Conservation (phyloP, 2,329 filamentous ascomycete genomes). For the Chrysoporthe puriensis region DNA sequence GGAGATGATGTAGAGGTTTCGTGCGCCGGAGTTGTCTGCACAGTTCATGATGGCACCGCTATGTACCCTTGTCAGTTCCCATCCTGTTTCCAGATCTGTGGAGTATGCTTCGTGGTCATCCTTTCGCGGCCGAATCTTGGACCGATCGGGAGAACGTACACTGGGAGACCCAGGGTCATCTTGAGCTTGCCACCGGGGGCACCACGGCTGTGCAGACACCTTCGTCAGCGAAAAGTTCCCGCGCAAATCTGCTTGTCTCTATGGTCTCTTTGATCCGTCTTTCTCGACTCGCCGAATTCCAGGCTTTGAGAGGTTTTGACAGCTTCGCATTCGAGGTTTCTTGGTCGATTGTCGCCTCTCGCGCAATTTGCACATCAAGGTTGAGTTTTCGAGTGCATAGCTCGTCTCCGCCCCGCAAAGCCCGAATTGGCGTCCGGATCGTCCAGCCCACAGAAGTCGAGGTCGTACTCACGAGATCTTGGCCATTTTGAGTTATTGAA, state of each 20-base stretch:
- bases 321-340: not conserved
- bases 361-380: constrained; percentile 11
- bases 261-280: constrained; percentile 1
- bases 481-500: constrained; percentile 30
- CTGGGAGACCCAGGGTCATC: constrained; percentile 99
- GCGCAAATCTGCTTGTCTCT: not conserved
- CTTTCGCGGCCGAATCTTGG: constrained; percentile 20
- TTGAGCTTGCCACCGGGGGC: constrained; percentile 99
- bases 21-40: constrained; percentile 98
- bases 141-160: constrained; percentile 68
- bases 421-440: constrained; percentile 20
- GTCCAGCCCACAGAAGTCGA: not conserved
- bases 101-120: constrained; percentile 18
- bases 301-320: constrained; percentile 18
- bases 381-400: constrained; percentile 6
- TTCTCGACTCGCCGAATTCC: constrained; percentile 14
- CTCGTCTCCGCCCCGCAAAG: constrained; percentile 20
- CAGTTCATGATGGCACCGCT: constrained; percentile 99
- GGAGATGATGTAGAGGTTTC: constrained; percentile 99
- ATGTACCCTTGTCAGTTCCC: constrained; percentile 32
- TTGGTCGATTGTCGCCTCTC: not conserved
- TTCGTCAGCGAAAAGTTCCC: constrained; percentile 39
- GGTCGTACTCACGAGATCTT: constrained; percentile 30
- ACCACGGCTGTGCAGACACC: constrained; percentile 65
- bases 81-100: constrained; percentile 12